Evolutionary conservation across 179 eudicot genomes (phyloP).

Genomic region (Drosera spatulata): DNA sequence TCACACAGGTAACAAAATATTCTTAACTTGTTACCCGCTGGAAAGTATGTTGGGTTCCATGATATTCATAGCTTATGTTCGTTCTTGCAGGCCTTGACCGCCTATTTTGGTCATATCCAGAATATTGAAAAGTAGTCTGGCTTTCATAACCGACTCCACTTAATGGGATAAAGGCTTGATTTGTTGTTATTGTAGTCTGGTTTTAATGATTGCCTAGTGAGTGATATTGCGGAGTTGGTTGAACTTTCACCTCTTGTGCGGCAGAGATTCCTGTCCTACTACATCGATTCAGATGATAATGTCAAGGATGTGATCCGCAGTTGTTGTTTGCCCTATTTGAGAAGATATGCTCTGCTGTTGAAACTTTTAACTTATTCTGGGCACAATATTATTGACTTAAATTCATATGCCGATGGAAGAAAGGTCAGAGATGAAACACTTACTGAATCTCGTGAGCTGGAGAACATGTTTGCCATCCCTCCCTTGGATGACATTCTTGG

Average conservation of each 20-base stretch:
- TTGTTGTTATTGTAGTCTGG: no score
- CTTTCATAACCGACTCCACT: no score
- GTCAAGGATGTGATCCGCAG: slow-evolving; percentile 40
- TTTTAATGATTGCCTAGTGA: slow-evolving; percentile 33
- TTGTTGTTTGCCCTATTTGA: slow-evolving; percentile 65
- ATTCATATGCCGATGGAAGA: slow-evolving; percentile 23
- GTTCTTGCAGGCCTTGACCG: slow-evolving; percentile 50
- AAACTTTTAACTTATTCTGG: slow-evolving; percentile 50
- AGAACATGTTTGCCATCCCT: slow-evolving; percentile 66
- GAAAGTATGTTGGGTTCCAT: slow-evolving; percentile 1
- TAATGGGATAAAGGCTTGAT: no score
- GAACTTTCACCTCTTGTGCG: slow-evolving; percentile 18
- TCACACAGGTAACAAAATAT: slow-evolving; percentile 45
- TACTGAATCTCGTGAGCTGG: slow-evolving; percentile 46
- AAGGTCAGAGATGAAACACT: slow-evolving; percentile 16
- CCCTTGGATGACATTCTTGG: slow-evolving; percentile 46
- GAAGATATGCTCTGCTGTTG: slow-evolving; percentile 89
- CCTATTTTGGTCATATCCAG: slow-evolving; percentile 29
- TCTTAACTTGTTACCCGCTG: background rate
- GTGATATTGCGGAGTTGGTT: slow-evolving; percentile 45
- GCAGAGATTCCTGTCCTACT: slow-evolving; percentile 18
- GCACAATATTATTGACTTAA: slow-evolving; percentile 23
- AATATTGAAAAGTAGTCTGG: slow-evolving; percentile 24
- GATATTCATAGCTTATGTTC: slow-evolving; percentile 6
- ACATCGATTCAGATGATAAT: slow-evolving; percentile 34